phyloP scores from a whole-genome alignment of 2,329 filamentous ascomycete species.

The Colletotrichum sp. region DNA sequence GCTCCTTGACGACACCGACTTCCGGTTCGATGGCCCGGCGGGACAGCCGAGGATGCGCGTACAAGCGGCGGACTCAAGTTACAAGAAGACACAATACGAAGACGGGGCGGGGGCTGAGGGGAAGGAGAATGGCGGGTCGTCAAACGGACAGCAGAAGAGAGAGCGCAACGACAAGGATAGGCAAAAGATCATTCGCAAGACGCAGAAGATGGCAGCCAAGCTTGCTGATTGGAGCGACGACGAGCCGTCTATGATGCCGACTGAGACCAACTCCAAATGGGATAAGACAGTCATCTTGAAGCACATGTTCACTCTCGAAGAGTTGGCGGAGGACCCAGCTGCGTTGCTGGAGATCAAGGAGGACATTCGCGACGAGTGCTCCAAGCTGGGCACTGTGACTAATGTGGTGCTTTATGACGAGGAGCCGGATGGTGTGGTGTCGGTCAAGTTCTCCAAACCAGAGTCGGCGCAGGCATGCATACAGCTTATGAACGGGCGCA shows the following conservation, averaged over 20 bases:
- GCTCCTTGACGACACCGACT: slow-evolving; percentile 81
- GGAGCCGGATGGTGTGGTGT: slow-evolving; percentile 84
- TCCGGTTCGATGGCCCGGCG: slow-evolving; percentile 68
- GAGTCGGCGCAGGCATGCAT: slow-evolving; percentile 77
- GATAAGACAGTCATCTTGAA: slow-evolving; percentile 88
- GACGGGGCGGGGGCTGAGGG: slow-evolving; percentile 25
- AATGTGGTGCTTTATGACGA: slow-evolving; percentile 91
- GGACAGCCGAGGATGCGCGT: slow-evolving; percentile 74
- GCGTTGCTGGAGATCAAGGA: slow-evolving; percentile 91
- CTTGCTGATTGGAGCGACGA: slow-evolving; percentile 97
- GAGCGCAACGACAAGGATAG: slow-evolving; percentile 68
- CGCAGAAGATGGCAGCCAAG: slow-evolving; percentile 88
- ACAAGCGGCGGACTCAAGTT: slow-evolving; percentile 84
- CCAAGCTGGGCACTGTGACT: slow-evolving; percentile 84
- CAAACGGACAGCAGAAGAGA: slow-evolving; percentile 33
- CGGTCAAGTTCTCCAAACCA: slow-evolving; percentile 77
- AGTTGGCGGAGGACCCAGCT: slow-evolving; percentile 84
- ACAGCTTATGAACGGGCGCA: slow-evolving; percentile 77
- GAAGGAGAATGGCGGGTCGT: slow-evolving; percentile 39
- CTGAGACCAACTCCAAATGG: slow-evolving; percentile 57
- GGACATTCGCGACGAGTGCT: slow-evolving; percentile 89
- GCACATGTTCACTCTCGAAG: slow-evolving; percentile 89
- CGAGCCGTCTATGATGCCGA: slow-evolving; percentile 60
- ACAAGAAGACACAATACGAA: slow-evolving; percentile 84
- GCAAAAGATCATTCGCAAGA: slow-evolving; percentile 89